phyloP scores from a whole-genome alignment of 2,329 filamentous ascomycete genomes.

The Mycosphaerella sp. region DNA sequence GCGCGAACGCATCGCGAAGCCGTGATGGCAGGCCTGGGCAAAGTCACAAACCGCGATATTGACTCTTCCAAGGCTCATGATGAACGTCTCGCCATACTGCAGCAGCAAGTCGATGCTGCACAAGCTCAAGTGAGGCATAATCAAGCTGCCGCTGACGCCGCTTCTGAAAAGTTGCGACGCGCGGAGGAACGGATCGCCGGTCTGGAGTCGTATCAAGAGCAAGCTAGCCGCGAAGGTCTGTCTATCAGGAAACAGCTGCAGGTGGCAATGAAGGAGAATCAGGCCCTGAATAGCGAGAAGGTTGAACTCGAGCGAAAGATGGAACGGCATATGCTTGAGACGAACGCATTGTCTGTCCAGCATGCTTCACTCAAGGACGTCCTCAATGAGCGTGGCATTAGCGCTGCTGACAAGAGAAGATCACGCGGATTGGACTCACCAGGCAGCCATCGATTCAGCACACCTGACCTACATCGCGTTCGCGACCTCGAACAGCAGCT shows the following conservation, averaged over 20 bases:
- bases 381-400: slow-evolving; percentile 80
- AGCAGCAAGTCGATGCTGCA: slow-evolving; percentile 70
- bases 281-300: slow-evolving; percentile 72
- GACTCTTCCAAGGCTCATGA: slow-evolving; percentile 43
- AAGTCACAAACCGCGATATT: slow-evolving; percentile 54
- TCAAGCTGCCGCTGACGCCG: slow-evolving; percentile 77
- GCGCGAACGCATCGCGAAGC: slow-evolving; percentile 77
- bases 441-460: slow-evolving; percentile 58
- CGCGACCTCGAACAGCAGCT: slow-evolving; percentile 86
- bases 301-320: slow-evolving; percentile 75
- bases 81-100: slow-evolving; percentile 66
- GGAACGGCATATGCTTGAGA: slow-evolving; percentile 80
- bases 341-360: slow-evolving; percentile 88
- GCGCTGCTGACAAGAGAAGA: slow-evolving; percentile 63
- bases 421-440: slow-evolving; percentile 68
- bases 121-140: slow-evolving; percentile 80
- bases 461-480: slow-evolving; percentile 70
- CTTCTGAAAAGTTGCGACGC: slow-evolving; percentile 79
- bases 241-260: slow-evolving; percentile 86
- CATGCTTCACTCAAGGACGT: slow-evolving; percentile 91
- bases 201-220: slow-evolving; percentile 93
- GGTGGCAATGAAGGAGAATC: slow-evolving; percentile 71
- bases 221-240: slow-evolving; percentile 88
- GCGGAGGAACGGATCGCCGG: slow-evolving; percentile 97
- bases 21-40: slow-evolving; percentile 75